Evolutionary conservation across 176 grass and related monocot species (phyloP), one percentile per base, ranked within the genome.

Genomic region (Alopecurus myosuroides): DNA sequence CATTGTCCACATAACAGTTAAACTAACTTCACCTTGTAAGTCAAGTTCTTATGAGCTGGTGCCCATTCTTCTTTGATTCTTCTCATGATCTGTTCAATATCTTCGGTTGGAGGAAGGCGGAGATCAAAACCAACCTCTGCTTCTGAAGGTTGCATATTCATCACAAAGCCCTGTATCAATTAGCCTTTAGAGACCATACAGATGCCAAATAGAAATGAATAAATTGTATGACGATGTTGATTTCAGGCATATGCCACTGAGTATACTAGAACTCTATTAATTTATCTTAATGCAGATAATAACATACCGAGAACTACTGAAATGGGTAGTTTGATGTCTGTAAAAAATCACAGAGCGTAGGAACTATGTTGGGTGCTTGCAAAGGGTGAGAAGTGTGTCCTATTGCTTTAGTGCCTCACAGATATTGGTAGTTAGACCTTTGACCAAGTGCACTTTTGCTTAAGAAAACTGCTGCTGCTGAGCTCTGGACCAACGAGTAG

Each of bases 111-210:
- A 67, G 93, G 93, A 68, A 98, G 67, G 15, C 97, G 87, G 72
- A 98, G 14, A 90, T 98, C 91, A 87, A 95, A 98, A 25, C 93
- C 97, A n/a, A 98, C 92, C 84, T 95, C 97, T 14, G 85, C 93
- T 92, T 98, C 93, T 71, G 97, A 98, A 82, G 97, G 97, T 95
- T 98, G 97, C 97, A 98, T 83, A 80, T 98, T 98, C 91, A 98
- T 98, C 70, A 95, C 88, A 88, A 95, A 98, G 70, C 93, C 97
- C 97, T 95, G 77, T 66, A 95, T 40, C 33, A 13, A 66, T 73
- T 75, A 88, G 3, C 12, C 64, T 41, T 85, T 80, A 93, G 40
- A 70, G 10, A 82, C 28, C 46, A 51, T 4, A 18, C 5, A 68
- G 44, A 65, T 40, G 77, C 10, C 20, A 35, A 10, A 36, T 46